Percentiles rank a stretch among this genome's conserved stretches.
These are phyloP conservation scores for Vigna mungo DNA, from an alignment of 306 rosid species.

Conservation along the genomic window DNA sequence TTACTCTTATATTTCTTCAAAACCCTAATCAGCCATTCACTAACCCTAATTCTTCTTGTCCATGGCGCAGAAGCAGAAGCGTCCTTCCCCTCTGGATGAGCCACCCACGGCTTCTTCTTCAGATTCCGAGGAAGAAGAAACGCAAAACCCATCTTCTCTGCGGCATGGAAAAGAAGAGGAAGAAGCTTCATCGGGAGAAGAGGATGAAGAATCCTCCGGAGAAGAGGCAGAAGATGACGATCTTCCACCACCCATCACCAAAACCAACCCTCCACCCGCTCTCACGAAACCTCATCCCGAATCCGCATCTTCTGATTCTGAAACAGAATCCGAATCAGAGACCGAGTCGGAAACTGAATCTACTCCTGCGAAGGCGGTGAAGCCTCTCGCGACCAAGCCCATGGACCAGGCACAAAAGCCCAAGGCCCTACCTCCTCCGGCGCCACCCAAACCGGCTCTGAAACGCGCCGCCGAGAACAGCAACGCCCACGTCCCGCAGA, in stretches of 20 bases:
- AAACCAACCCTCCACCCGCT: constrained; percentile 41
- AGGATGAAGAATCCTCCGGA: constrained; percentile 49
- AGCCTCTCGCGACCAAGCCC: constrained; percentile 62
- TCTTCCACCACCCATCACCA: constrained; percentile 40
- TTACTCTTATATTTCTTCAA: neutral
- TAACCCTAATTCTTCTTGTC: constrained; percentile 32
- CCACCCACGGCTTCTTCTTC: constrained; percentile 78
- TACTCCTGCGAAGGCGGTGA: constrained; percentile 46
- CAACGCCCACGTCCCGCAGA: neutral
- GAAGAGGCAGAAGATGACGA: constrained; percentile 50
- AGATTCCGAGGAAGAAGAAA: constrained; percentile 44
- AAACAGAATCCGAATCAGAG: constrained; percentile 54
- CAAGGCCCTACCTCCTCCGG: constrained; percentile 29
- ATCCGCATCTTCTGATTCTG: constrained; percentile 55
- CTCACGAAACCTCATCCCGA: constrained; percentile 32
- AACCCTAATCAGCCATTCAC: neutral
- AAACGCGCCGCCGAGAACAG: constrained; percentile 47
- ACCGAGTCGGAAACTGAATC: constrained; percentile 58
- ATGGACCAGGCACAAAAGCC: constrained; percentile 55
- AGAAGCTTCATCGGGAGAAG: constrained; percentile 32
- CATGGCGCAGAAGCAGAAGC: constrained; percentile 73
- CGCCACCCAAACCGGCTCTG: constrained; percentile 40
- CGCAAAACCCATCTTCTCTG: neutral
- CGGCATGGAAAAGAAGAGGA: neutral
- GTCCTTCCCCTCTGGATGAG: constrained; percentile 67